These are phyloP conservation scores for Paraphaeosphaeria minitans DNA, from an alignment of 2,329 filamentous ascomycete species.

Conservation along the genomic window DNA sequence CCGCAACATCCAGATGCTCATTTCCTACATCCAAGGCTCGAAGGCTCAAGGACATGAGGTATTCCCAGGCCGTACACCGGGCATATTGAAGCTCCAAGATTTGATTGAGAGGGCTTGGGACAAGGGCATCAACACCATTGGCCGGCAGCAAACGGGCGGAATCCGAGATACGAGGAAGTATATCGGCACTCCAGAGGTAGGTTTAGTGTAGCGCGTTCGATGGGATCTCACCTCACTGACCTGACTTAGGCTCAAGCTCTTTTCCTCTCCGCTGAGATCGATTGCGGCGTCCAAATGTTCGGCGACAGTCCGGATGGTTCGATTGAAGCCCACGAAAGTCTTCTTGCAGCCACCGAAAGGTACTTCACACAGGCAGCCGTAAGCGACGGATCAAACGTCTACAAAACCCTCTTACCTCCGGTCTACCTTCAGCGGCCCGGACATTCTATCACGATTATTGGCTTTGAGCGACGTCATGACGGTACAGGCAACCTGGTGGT, in stretches of 20 bases:
- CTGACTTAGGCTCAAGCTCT: constrained; percentile 75
- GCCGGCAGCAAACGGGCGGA: constrained; percentile 81
- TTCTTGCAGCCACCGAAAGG: constrained; percentile 70
- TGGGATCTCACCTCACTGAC: constrained; percentile 20
- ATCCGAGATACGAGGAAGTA: constrained; percentile 90
- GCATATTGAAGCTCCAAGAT: constrained; percentile 82
- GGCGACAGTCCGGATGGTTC: constrained; percentile 54
- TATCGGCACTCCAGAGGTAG: constrained; percentile 88
- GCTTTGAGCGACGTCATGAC: constrained; percentile 72
- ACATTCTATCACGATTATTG: constrained; percentile 89
- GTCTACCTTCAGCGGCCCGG: constrained; percentile 91
- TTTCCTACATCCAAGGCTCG: constrained; percentile 74
- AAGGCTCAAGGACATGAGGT: constrained; percentile 61
- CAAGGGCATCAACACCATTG: constrained; percentile 75
- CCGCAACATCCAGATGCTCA: constrained; percentile 90
- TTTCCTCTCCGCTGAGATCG: constrained; percentile 70
- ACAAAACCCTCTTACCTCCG: constrained; percentile 74
- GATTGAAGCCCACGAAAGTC: constrained; percentile 55
- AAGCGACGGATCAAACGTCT: constrained; percentile 63
- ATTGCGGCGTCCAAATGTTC: constrained; percentile 58
- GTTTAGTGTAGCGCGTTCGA: neutral
- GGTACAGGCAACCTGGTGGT: constrained; percentile 75
- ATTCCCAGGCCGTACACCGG: constrained; percentile 69
- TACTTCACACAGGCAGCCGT: constrained; percentile 70
- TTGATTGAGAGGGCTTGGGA: constrained; percentile 90